Base-by-base conservation (phyloP, 106 monocot species). In the Acanthochlamys bracteata region DNA sequence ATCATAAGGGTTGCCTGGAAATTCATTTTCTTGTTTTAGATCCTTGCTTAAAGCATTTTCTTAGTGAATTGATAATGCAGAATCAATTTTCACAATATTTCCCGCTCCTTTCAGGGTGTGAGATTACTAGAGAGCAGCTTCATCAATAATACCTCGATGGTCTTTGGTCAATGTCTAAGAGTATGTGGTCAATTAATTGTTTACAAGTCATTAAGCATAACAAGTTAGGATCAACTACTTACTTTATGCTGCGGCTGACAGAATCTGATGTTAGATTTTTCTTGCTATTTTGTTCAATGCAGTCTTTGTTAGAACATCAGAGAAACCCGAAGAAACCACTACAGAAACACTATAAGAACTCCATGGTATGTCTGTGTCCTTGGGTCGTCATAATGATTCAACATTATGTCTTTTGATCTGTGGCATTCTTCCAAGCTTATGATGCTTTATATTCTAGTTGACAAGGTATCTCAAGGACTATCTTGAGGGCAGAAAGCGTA, bases 61-160 rank as follows among this genome's bases (percentile, higher is more conserved):
- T n/a, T n/a, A n/a, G n/a, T n/a, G n/a, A n/a, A n/a, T n/a, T n/a
- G n/a, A n/a, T n/a, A n/a, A n/a, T n/a, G n/a, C n/a, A n/a, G n/a
- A n/a, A n/a, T n/a, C n/a, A n/a, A n/a, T n/a, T n/a, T n/a, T n/a
- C n/a, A n/a, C n/a, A n/a, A n/a, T 45, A 9, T 45, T 45, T 7
- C 43, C 7, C 43, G 43, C 10, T 45, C 43, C 46, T 78, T 69
- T 17, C 59, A 91, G 91, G 92, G 92, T 20, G 39, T 76, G 54
- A 65, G 84, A 70, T 59, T 92, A 42, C 67, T 74, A 54, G 88
- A 92, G 61, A 92, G 92, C 70, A 84, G 82, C 67, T 87, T 88
- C 61, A 92, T 92, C 61, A 92, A 92, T 66, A 92, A 92, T 55
- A 92, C 92, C 63, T 88, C 88, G 11, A 92, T 92, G 92, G 82